Evolutionary conservation across 352 stramenopile species (phyloP).

Genomic region (Pythium graminicola): DNA sequence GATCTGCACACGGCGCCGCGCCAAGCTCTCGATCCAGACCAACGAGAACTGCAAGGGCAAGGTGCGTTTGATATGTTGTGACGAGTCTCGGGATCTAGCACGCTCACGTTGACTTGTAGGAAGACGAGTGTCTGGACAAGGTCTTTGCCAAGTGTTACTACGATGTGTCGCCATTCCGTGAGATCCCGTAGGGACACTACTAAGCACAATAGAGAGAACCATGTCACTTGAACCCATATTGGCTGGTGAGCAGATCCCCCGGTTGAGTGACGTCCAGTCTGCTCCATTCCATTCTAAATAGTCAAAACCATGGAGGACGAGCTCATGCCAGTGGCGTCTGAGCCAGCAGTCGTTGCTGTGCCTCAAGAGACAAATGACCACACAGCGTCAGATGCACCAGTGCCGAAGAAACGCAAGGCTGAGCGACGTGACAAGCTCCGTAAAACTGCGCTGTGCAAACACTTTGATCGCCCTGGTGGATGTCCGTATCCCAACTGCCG

Average conservation of each 20-base stretch:
- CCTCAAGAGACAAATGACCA: neutral
- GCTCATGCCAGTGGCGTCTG: neutral
- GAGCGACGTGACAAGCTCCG: constrained; percentile 58
- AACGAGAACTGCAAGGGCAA: constrained; percentile 58
- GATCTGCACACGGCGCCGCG: constrained; percentile 85
- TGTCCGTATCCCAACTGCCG: constrained; percentile 82
- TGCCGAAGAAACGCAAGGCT: constrained; percentile 53
- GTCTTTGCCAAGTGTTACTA: constrained; percentile 83
- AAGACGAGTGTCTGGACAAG: constrained; percentile 81
- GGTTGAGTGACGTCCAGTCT: constrained; percentile 4
- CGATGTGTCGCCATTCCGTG: constrained; percentile 72
- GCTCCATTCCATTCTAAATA: constrained; percentile 7
- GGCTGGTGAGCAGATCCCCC: constrained; percentile 16
- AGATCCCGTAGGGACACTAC: constrained; percentile 52
- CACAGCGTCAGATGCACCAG: constrained; percentile 1
- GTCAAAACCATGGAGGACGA: constrained; percentile 9
- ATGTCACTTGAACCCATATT: constrained; percentile 2
- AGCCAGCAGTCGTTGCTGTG: neutral
- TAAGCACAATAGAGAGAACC: neutral
- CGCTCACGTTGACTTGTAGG: constrained; percentile 24
- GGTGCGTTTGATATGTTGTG: constrained; percentile 23
- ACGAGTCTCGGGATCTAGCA: neutral
- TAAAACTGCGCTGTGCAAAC: constrained; percentile 80
- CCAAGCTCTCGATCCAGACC: constrained; percentile 58
- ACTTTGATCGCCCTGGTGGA: constrained; percentile 77